Evolutionary conservation across 2,329 filamentous ascomycete species (phyloP).

Genomic region (Lanzia echinophila): DNA sequence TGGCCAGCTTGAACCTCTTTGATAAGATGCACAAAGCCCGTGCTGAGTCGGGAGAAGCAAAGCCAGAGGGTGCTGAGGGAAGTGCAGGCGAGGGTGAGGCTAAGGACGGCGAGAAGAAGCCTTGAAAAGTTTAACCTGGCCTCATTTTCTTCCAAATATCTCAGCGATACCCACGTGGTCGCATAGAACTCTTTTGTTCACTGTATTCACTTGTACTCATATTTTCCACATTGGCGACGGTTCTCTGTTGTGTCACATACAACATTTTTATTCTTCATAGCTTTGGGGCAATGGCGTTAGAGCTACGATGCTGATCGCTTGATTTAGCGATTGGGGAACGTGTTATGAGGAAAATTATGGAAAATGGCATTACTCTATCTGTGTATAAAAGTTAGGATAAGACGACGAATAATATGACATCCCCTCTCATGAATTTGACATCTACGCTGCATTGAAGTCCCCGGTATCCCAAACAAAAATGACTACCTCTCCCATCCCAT

Average conservation of each 20-base stretch:
- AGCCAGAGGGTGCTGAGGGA: conserved; percentile 38
- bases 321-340: conserved; percentile 23
- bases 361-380: conserved; percentile 25
- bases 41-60: conserved; percentile 54
- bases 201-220: conserved; percentile 31
- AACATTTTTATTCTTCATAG: conserved; percentile 25
- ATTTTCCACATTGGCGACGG: conserved; percentile 29
- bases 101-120: conserved; percentile 63
- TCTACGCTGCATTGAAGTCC: neutral
- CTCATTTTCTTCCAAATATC: conserved; percentile 22
- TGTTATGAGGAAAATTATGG: conserved; percentile 23
- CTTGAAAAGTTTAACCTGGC: conserved; percentile 38
- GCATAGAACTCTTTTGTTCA: conserved; percentile 29
- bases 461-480: too few relatives aligned
- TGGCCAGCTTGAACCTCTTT: conserved; percentile 90
- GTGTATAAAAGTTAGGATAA: conserved; percentile 38
- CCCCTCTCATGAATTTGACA: conserved; percentile 44
- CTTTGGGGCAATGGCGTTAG: conserved; percentile 30
- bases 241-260: conserved; percentile 31
- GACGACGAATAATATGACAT: conserved; percentile 48
- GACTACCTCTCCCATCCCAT: too few relatives aligned
- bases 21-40: conserved; percentile 99
- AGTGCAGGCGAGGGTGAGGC: conserved; percentile 56
- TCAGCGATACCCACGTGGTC: conserved; percentile 25
- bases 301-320: conserved; percentile 25